Evolutionary conservation across 1,284 basidiomycete genomes (phyloP), one percentile per base, ranked within the genome.

Genomic region (Ustilago lituana): DNA sequence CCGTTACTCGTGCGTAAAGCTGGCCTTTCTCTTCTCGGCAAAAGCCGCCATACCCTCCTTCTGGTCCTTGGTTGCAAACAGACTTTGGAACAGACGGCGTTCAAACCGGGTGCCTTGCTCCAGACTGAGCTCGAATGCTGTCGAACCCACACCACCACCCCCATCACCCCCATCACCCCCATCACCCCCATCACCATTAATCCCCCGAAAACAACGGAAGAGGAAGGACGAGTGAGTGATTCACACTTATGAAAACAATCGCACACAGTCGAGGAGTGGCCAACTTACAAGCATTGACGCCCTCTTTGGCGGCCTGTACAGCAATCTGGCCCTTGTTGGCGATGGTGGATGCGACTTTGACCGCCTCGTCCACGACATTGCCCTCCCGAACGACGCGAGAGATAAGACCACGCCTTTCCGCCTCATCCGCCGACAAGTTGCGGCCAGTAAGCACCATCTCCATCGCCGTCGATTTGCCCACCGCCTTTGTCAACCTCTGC

Each of bases 1-100:
- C n/a, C n/a, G n/a, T 58, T 68, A 78, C 73, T 77, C 65, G 63
- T 78, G 71, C 59, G 64, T 75, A 33, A 78, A 78, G 33, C 27
- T 54, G 29, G 76, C 70, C 54, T 92, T 92, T 81, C 95, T 88
- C 87, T 98, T 98, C 84, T 97, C 93, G n/a, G 89, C 89, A 80
- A 98, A 98, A n/a, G 94, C 95, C 33, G 86, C 82, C 95, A 97
- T 98, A 23, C 94, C 93, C 85, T 98, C 94, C 86, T 98, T 98
- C 85, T 98, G 95, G 83, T 98, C 95, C 64, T 90, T 88, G 35
- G 95, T 98, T 15, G 93, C 93, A 77, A 98, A 98, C 67, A 95
- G 84, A 48, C 89, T 87, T 77, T 98, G 92, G 90, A 98, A 98
- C 47, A 95, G 84, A 72, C 93, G 86, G 64, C 93, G 87, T 84